Evolutionary conservation across 805 yeast species (phyloP).

Genomic region (Scheffersomyces spartinae): DNA sequence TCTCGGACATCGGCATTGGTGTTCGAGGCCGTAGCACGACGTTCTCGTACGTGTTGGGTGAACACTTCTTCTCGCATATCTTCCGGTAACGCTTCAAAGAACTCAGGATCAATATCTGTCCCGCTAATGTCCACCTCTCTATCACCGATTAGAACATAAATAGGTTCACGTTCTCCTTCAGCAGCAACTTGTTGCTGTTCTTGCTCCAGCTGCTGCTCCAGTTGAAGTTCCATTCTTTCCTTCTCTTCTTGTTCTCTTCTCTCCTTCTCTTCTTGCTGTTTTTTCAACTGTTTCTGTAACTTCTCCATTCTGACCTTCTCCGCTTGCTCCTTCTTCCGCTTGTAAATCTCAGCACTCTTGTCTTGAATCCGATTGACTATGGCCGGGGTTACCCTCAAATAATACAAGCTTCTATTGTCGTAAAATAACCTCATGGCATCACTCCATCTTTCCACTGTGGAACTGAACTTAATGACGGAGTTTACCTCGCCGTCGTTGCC

Average conservation of each 20-base stretch:
- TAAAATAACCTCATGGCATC: slow-evolving; percentile 43
- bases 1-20: slow-evolving; percentile 41
- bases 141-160: slow-evolving; percentile 65
- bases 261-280: slow-evolving; percentile 1
- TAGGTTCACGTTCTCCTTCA: slow-evolving; percentile 29
- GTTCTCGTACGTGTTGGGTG: slow-evolving; percentile 70
- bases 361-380: slow-evolving; percentile 38
- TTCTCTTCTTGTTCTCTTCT: background rate
- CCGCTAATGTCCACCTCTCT: slow-evolving; percentile 76
- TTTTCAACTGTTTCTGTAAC: background rate
- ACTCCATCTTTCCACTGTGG: slow-evolving; percentile 61
- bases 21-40: slow-evolving; percentile 46
- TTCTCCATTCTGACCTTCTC: background rate
- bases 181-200: slow-evolving; percentile 3
- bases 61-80: slow-evolving; percentile 89
- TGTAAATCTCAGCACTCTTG: slow-evolving; percentile 32
- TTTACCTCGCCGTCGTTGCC: too few species aligned
- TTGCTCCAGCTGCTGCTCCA: background rate
- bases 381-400: slow-evolving; percentile 11
- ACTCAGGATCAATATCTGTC: slow-evolving; percentile 86
- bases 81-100: slow-evolving; percentile 80
- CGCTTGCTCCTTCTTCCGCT: slow-evolving; percentile 6
- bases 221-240: background rate
- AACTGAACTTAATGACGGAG: too few species aligned
- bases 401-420: slow-evolving; percentile 13